phyloP scores from a whole-genome alignment of 1,284 basidiomycete species.

The Pseudozyma hubeiensis region DNA sequence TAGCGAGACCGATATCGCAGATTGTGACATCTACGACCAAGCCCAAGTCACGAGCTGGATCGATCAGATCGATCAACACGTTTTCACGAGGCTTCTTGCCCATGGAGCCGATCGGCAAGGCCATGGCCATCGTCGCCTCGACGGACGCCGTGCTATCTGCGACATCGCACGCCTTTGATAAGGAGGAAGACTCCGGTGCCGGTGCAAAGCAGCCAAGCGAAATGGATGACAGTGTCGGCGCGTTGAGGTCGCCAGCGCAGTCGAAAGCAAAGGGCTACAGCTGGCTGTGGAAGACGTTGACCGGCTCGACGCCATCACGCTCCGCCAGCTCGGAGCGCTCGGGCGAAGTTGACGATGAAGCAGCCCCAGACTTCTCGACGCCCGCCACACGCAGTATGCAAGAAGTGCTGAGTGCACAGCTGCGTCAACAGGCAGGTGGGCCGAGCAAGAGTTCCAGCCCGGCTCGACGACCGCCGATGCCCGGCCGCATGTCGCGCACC shows the following conservation, averaged over 20 bases:
- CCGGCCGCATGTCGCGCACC: slow-evolving; percentile 31
- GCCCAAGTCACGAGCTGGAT: slow-evolving; percentile 44
- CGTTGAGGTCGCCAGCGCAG: slow-evolving; percentile 15
- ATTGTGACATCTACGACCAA: slow-evolving; percentile 24
- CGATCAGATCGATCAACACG: slow-evolving; percentile 54
- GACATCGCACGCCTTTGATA: slow-evolving; percentile 36
- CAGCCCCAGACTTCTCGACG: slow-evolving; percentile 24
- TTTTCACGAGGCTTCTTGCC: slow-evolving; percentile 49
- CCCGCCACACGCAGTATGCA: slow-evolving; percentile 57
- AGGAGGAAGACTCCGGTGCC: slow-evolving; percentile 4
- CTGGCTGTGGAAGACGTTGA: slow-evolving; percentile 59
- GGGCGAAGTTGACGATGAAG: slow-evolving; percentile 7
- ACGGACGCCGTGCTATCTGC: slow-evolving; percentile 47
- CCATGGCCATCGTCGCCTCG: slow-evolving; percentile 54
- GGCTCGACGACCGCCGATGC: slow-evolving; percentile 12
- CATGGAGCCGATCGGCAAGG: slow-evolving; percentile 59
- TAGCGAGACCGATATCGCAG: slow-evolving; percentile 39
- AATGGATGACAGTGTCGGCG: slow-evolving; percentile 29
- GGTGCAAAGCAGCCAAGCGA: slow-evolving; percentile 7
- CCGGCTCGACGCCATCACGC: slow-evolving; percentile 25
- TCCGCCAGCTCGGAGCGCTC: slow-evolving; percentile 5
- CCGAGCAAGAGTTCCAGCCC: slow-evolving; percentile 27
- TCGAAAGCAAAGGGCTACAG: slow-evolving; percentile 32
- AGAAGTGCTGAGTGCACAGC: slow-evolving; percentile 47
- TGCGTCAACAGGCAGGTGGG: slow-evolving; percentile 41